Percentiles rank a stretch among this genome's conserved stretches.
phyloP scores from a whole-genome alignment of 768 basidiomycete genomes.

The Mycena sanguinolenta region DNA sequence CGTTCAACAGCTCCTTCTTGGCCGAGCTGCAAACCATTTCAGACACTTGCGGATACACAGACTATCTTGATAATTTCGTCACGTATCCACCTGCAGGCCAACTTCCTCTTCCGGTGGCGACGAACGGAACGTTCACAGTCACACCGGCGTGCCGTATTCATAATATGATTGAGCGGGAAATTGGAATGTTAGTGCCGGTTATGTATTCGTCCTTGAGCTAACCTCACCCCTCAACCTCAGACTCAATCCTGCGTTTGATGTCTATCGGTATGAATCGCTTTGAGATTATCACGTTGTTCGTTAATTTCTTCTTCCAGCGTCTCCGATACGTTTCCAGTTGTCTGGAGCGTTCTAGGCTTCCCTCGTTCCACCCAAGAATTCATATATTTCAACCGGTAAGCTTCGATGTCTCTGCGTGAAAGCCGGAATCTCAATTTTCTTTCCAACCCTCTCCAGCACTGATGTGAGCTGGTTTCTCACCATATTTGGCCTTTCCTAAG shows the following conservation, averaged over 20 bases:
- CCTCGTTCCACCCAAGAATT: conserved; percentile 72
- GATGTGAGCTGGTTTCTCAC: conserved; percentile 47
- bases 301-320: conserved; percentile 49
- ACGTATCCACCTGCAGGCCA: conserved; percentile 74
- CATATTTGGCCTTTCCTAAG: not conserved
- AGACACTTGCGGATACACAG: conserved; percentile 68
- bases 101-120: conserved; percentile 70
- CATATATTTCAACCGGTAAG: conserved; percentile 66
- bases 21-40: conserved; percentile 66
- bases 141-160: conserved; percentile 60
- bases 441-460: conserved; percentile 49
- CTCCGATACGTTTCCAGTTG: conserved; percentile 65
- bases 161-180: conserved; percentile 61
- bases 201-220: not conserved
- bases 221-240: conserved; percentile 36
- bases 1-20: conserved; percentile 70
- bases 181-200: conserved; percentile 55
- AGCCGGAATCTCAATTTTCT: conserved; percentile 16
- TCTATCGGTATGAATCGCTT: conserved; percentile 55
- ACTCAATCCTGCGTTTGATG: conserved; percentile 69
- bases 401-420: not conserved
- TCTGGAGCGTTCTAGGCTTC: conserved; percentile 76
- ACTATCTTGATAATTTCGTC: conserved; percentile 71
- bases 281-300: not conserved
- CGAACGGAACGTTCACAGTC: conserved; percentile 56